Evolutionary conservation across 306 rosid genomes (phyloP).

Genomic region (Sechiopsis laciniata): DNA sequence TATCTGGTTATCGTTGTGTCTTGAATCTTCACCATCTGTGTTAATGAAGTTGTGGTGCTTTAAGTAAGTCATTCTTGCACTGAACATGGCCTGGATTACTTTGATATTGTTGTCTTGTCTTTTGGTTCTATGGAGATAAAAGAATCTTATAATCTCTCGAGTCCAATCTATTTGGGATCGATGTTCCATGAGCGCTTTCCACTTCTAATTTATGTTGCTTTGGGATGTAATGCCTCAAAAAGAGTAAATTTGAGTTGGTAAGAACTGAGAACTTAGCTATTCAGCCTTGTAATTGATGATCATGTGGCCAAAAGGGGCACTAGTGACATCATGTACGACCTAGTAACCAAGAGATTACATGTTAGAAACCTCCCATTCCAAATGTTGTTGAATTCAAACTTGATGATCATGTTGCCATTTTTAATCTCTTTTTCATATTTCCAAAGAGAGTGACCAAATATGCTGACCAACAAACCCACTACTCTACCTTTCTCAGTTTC

Average conservation of each 20-base stretch:
- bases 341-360: too few relatives aligned
- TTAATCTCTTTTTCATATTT: not conserved
- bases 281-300: not conserved
- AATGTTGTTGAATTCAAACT: too few relatives aligned
- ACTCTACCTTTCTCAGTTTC: not conserved
- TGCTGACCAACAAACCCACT: not conserved
- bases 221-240: not conserved
- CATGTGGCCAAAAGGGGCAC: too few relatives aligned
- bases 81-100: not conserved
- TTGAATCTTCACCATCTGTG: constrained; percentile 3
- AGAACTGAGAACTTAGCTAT: not conserved
- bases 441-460: not conserved
- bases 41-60: constrained; percentile 12
- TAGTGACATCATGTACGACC: too few relatives aligned
- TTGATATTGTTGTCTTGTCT: not conserved
- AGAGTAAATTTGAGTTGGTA: not conserved
- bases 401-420: not conserved
- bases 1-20: constrained; percentile 9
- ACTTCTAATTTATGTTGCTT: too few relatives aligned
- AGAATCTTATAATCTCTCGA: not conserved
- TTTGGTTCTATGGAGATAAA: not conserved
- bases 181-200: not conserved
- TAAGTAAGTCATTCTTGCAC: not conserved
- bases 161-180: not conserved
- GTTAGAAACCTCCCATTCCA: too few relatives aligned